A percentile compares a stretch with the other conserved stretches of the same genome.
Conservation (phyloP, 1,139 yeast species). For the Nakaseomyces nivariensis region DNA sequence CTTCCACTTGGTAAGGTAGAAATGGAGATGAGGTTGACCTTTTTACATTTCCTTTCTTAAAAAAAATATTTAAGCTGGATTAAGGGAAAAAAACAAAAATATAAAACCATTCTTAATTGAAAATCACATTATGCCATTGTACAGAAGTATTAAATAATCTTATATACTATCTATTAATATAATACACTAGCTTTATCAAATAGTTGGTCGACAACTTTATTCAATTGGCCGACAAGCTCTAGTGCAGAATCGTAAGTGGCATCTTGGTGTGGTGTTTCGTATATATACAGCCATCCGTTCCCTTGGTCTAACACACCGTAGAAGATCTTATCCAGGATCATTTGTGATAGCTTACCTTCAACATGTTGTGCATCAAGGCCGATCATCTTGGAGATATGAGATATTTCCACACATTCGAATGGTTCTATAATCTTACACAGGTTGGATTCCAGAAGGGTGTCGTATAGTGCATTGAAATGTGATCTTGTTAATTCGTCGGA, state of each 20-base stretch:
- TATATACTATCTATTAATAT: conserved; percentile 31
- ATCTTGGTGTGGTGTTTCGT: conserved; percentile 82
- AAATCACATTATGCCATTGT: no score
- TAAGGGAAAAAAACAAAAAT: no score
- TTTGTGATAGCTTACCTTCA: conserved; percentile 89
- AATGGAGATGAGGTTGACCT: no score
- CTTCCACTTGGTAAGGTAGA: no score
- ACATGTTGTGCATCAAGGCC: conserved; percentile 84
- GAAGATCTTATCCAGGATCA: conserved; percentile 90
- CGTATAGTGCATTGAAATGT: conserved; percentile 88
- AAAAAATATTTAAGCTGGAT: no score
- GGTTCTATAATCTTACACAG: conserved; percentile 92
- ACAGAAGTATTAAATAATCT: no score
- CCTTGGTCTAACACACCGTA: conserved; percentile 97
- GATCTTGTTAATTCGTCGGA: conserved; percentile 83
- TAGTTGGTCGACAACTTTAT: conserved; percentile 78
- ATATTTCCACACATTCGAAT: conserved; percentile 84
- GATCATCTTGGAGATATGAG: conserved; percentile 78
- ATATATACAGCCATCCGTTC: conserved; percentile 91
- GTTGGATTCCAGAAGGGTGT: conserved; percentile 85
- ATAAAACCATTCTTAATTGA: no score
- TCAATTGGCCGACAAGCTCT: conserved; percentile 78
- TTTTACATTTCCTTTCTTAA: no score
- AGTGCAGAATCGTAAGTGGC: conserved; percentile 83
- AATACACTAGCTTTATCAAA: conserved; percentile 87